Conservation (phyloP, 441 rosid species). For the Gossypium aridum region DNA sequence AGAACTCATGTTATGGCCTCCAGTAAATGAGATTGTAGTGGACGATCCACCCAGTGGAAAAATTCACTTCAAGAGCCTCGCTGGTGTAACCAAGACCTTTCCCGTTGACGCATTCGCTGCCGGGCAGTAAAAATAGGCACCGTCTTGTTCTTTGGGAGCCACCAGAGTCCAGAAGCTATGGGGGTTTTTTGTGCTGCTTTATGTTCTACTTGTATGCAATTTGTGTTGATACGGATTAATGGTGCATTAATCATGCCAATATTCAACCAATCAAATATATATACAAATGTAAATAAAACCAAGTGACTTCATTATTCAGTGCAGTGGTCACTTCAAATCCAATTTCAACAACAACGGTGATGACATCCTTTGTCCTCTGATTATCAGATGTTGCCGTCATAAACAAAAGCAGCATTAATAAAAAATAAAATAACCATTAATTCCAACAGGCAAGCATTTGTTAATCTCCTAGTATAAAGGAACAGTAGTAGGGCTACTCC, state of each 20-base stretch:
- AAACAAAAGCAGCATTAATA: not conserved
- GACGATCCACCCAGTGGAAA: constrained; percentile 42
- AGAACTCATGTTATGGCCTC: constrained; percentile 50
- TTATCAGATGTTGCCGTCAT: not conserved
- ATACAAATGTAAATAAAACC: not conserved
- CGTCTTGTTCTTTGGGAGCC: not conserved
- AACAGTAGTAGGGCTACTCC: not conserved
- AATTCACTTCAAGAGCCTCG: constrained; percentile 57
- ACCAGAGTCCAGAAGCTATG: constrained; percentile 8
- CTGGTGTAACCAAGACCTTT: constrained; percentile 56
- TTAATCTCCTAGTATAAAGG: not conserved
- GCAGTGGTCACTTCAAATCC: not conserved
- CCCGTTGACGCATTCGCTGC: constrained; percentile 58
- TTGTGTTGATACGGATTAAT: constrained; percentile 4
- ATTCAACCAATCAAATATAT: not conserved
- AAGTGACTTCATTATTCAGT: not conserved
- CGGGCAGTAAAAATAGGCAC: constrained; percentile 28
- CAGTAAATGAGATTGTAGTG: constrained; percentile 34
- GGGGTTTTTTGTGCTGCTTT: not conserved
- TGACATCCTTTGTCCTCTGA: not conserved
- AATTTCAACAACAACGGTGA: not conserved
- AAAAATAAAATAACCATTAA: not conserved
- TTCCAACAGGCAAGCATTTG: not conserved
- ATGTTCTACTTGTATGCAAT: not conserved
- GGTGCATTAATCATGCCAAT: constrained; percentile 5